Evolutionary conservation across 1,284 basidiomycete genomes (phyloP), one percentile per base, ranked within the genome.

Genomic region (Pterulicium gracile): DNA sequence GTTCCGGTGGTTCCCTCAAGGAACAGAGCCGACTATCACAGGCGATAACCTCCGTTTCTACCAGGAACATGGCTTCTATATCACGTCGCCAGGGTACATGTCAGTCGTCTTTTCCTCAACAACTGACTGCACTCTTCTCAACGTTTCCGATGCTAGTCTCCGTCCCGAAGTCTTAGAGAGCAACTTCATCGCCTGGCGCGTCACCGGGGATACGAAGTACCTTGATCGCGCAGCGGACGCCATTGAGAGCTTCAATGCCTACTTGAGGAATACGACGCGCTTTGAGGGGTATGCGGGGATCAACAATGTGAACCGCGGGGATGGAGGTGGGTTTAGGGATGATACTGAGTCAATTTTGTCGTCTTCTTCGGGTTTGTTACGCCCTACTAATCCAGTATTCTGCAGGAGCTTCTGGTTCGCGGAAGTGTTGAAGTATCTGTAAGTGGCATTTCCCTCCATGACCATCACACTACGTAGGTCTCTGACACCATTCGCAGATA

Each of bases 141-240:
- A 7, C 19, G 27, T 10, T 32, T 7, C 27, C 10, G 27, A 32
- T n/a, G n/a, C 74, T 48, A 62, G 68, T 53, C 55, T 72, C 24
- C 70, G 73, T 40, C 74, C 73, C 0, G 72, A 76, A 56, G 72
- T 76, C 19, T 65, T 77, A 24, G 75, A 76, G 55, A 69, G 65
- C 49, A 77, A 75, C 61, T 75, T 75, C 61, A 74, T 74, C 49
- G 74, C 73, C 19, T 75, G 67, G 67, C 68, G 73, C 24, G 64
- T 61, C 35, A 74, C 72, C 0, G 73, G 73, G 2, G 56, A 61
- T 45, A 45, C 47, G 21, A 61, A 61, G 49, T 61, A 60, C 49
- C 46, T 52, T 5, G 36, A 56, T 15, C 51, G 54, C 17, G 58
- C 58, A 7, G 48, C 49, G 3, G 46, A 40, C 17, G 59, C 55